A percentile compares a stretch with the other conserved stretches of the same genome.
Evolutionary conservation across 2,329 filamentous ascomycete genomes (phyloP).

Genomic region (Sarocladiaceae sp.): DNA sequence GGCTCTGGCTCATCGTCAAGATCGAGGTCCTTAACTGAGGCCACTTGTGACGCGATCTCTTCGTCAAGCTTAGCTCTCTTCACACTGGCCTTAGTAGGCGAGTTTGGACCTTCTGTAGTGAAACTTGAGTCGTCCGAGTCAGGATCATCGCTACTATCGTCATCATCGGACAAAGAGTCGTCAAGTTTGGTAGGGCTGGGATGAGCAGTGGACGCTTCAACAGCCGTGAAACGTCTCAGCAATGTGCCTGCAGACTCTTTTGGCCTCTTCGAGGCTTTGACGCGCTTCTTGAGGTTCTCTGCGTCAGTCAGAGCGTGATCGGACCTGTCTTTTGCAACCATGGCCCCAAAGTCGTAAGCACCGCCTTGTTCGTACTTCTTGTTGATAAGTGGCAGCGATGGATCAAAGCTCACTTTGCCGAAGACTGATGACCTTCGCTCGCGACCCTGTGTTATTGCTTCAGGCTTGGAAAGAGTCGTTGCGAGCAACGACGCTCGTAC

Average conservation of each 20-base stretch:
- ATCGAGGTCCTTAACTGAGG: slow-evolving; percentile 47
- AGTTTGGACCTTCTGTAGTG: slow-evolving; percentile 43
- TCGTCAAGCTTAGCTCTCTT: slow-evolving; percentile 42
- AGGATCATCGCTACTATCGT: slow-evolving; percentile 48
- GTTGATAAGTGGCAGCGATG: slow-evolving; percentile 47
- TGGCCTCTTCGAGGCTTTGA: slow-evolving; percentile 33
- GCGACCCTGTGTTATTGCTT: background rate
- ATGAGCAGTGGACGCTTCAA: slow-evolving; percentile 20
- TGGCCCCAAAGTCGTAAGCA: slow-evolving; percentile 41
- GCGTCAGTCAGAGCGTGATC: slow-evolving; percentile 35
- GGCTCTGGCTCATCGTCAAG: slow-evolving; percentile 41
- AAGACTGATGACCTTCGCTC: slow-evolving; percentile 43
- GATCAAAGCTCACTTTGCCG: slow-evolving; percentile 50
- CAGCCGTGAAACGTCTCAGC: slow-evolving; percentile 21
- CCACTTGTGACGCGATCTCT: slow-evolving; percentile 47
- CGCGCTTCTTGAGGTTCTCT: slow-evolving; percentile 43
- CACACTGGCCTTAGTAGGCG: slow-evolving; percentile 45
- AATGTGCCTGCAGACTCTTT: slow-evolving; percentile 23
- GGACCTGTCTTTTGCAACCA: background rate
- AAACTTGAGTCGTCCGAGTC: slow-evolving; percentile 53
- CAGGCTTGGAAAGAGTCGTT: slow-evolving; percentile 14
- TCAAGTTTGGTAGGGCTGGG: slow-evolving; percentile 35
- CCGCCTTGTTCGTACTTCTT: slow-evolving; percentile 57
- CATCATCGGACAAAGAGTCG: slow-evolving; percentile 35
- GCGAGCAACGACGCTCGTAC: slow-evolving; percentile 42